phyloP scores from a whole-genome alignment of 2,329 filamentous ascomycete species.

The Aaosphaeria arxii region DNA sequence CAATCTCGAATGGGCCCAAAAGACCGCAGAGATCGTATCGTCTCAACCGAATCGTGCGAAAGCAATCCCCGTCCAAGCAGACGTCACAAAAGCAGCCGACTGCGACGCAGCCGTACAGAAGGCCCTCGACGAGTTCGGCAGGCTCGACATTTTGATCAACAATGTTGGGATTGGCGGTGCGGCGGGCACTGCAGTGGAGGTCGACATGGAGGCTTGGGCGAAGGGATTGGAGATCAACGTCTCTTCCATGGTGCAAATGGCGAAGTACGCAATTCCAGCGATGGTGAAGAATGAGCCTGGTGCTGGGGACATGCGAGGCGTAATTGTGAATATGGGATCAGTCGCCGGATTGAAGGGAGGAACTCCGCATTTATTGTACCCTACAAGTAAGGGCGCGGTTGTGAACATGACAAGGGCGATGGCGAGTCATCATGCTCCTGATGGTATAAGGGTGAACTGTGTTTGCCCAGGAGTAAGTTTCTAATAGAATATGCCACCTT shows the following conservation, averaged over 20 bases:
- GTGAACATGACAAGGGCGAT: constrained; percentile 57
- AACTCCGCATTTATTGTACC: constrained; percentile 54
- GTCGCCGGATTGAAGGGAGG: constrained; percentile 58
- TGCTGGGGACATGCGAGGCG: constrained; percentile 39
- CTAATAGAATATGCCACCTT: neutral
- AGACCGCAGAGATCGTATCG: constrained; percentile 54
- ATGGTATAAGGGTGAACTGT: constrained; percentile 55
- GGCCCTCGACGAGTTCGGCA: constrained; percentile 51
- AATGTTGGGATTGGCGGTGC: constrained; percentile 63
- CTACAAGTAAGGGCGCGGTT: constrained; percentile 53
- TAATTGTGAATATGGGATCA: constrained; percentile 61
- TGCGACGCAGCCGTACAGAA: constrained; percentile 45
- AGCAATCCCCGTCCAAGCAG: constrained; percentile 47
- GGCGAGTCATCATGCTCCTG: constrained; percentile 52
- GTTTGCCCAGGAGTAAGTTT: constrained; percentile 47
- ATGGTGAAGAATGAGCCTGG: constrained; percentile 53
- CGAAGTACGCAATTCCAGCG: constrained; percentile 58
- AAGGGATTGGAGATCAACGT: constrained; percentile 61
- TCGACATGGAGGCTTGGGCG: constrained; percentile 59
- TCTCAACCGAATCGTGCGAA: constrained; percentile 30
- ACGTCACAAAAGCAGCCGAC: constrained; percentile 55
- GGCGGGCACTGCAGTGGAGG: constrained; percentile 57
- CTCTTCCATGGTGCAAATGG: constrained; percentile 63
- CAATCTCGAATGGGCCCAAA: constrained; percentile 48
- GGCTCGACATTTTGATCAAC: constrained; percentile 63